phyloP scores from a whole-genome alignment of 2,329 filamentous ascomycete genomes.

The Lasiodiplodia hormozganensis region DNA sequence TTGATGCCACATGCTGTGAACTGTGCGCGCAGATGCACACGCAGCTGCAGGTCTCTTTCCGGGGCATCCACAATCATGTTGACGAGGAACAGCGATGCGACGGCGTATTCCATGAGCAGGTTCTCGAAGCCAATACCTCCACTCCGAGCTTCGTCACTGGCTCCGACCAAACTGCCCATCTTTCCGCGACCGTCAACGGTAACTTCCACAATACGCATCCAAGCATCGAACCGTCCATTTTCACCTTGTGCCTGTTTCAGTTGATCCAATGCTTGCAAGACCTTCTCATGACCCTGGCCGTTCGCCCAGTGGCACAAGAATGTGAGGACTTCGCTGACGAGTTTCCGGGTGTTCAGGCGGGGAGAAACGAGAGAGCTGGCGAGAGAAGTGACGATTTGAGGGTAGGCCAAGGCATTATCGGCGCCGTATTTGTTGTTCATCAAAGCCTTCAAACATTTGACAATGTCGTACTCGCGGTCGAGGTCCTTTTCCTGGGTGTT shows the following conservation, averaged over 20 bases:
- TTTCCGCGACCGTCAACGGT: slow-evolving; percentile 96
- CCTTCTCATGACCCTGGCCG: slow-evolving; percentile 87
- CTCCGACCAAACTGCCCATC: slow-evolving; percentile 97
- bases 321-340: slow-evolving; percentile 94
- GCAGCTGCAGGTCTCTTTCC: slow-evolving; percentile 84
- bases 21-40: slow-evolving; percentile 93
- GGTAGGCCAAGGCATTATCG: slow-evolving; percentile 89
- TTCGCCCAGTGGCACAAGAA: slow-evolving; percentile 95
- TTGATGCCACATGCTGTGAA: slow-evolving; percentile 96
- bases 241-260: slow-evolving; percentile 88
- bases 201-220: slow-evolving; percentile 98
- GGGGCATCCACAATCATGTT: slow-evolving; percentile 96
- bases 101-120: slow-evolving; percentile 97
- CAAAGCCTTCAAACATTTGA: slow-evolving; percentile 94
- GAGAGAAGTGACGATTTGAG: slow-evolving; percentile 87
- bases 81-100: slow-evolving; percentile 91
- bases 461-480: slow-evolving; percentile 93
- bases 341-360: slow-evolving; percentile 87
- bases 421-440: slow-evolving; percentile 99
- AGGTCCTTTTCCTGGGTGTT: slow-evolving; percentile 75
- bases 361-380: slow-evolving; percentile 87
- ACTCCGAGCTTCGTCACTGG: slow-evolving; percentile 93
- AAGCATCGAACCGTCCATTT: slow-evolving; percentile 94
- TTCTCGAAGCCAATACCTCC: slow-evolving; percentile 99
- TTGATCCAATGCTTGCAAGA: slow-evolving; percentile 90